Base-by-base conservation (phyloP, 176 grass and related monocot species). In the Musa acuminata region DNA sequence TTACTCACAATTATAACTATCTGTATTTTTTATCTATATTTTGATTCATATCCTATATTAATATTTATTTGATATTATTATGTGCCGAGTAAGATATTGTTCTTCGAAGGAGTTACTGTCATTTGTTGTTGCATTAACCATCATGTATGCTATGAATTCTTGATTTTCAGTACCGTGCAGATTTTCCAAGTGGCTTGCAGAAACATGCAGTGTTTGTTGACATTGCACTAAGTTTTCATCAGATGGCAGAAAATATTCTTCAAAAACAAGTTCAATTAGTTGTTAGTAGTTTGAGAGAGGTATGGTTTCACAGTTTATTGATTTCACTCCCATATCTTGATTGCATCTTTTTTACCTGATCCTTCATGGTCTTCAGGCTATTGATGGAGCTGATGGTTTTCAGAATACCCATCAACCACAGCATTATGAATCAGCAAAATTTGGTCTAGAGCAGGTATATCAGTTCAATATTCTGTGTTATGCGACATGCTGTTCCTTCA, bases 371-470 rank as follows among this genome's bases (percentile, higher is more conserved):
- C 71, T 84, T 63, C 22, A 98, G 94, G 90, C 88, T 76, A 85
- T 91, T 82, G 85, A 89, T 87, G 83, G 94, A 1, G 86, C 90
- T 84, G 86, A 89, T 76, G 87, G 90, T 65, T 98, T 93, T 80
- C 90, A 98, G 73, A 98, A 98, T 58, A 98, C 94, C 16, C 90
- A 93, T 68, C 84, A 88, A 82, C 65, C 88, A 81, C 87, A 91
- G 76, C 79, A 91, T 59, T 98, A 91, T 13, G 80, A 87, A 71
- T 93, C 80, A 13, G 88, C 90, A 80, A 98, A 87, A 65, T 98
- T 91, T 76, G 91, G 88, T 72, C 80, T 93, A 77, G 90, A 93
- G 78, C 94, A 98, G 90, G 94, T 98, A 71, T 87, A 72, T 87
- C 43, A 70, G 48, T 70, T 70, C 9, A 19, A 51, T 49, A n/a